Base-by-base conservation (phyloP, 331 rosid species). In the Cydonia oblonga region DNA sequence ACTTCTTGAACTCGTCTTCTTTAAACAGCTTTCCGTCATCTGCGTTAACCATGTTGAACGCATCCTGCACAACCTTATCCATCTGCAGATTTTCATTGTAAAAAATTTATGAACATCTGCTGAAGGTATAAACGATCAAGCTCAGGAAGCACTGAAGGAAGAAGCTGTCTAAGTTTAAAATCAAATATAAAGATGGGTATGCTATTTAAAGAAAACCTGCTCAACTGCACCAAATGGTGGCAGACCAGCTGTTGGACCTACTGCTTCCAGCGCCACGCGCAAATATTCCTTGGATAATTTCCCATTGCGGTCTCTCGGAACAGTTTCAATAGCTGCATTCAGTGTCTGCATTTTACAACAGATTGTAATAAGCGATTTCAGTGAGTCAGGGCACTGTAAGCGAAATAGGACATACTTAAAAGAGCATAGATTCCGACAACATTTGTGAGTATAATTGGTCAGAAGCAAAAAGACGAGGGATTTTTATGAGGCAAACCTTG, bases 1-100 rank as follows among this genome's bases (percentile, higher is more conserved):
- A 16, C 82, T 89, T 95, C 90, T 90, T 91, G 89, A 91, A 95
- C 69, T 95, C 97, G 1, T 91, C 99, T 72, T 95, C 97, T 69
- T 80, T 88, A 51, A 87, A 85, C 66, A 69, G 15, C 78, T 83
- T 87, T 24, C 81, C 85, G 4, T 90, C 93, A 6, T 91, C 93
- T 16, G 82, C 90, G 1, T 73, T 85, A 25, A 82, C 60, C 92
- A 83, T 71, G 79, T 83, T 83, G 76, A 83, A 81, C 33, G 51
- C 88, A 38, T 87, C 96, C 6, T 59, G 69, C 16, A 91, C 35
- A 75, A 82, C 76, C 84, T 81, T 84, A 84, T 90, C 97, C 87
- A 95, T 88, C 99, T 95, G 92, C 51, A 53, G 68, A 79, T 35
- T 19, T 59, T 75, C 11, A 22, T 56, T 1, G 80, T 68, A 62